These are phyloP conservation scores for Trichoderma cornu-damae DNA, from an alignment of 2,329 filamentous ascomycete species.

Conservation along the genomic window DNA sequence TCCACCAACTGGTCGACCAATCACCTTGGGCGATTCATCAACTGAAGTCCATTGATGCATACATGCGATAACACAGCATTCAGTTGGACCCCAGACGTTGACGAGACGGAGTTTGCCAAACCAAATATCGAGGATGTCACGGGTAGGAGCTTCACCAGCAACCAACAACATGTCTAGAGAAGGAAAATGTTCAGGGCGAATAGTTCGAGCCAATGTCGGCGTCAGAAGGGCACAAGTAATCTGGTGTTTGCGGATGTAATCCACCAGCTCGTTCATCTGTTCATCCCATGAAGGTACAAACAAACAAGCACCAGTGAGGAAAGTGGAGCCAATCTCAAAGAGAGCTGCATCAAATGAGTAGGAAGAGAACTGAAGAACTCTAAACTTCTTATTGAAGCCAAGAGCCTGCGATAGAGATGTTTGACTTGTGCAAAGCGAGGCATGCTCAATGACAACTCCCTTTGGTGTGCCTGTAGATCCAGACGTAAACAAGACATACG, in stretches of 20 bases:
- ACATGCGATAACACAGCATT: not conserved
- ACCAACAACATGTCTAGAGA: slow-evolving; percentile 40
- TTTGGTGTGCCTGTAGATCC: slow-evolving; percentile 55
- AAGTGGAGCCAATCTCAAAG: not conserved
- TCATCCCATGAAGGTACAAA: slow-evolving; percentile 10
- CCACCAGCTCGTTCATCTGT: slow-evolving; percentile 1
- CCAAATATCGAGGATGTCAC: slow-evolving; percentile 14
- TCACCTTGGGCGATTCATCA: not conserved
- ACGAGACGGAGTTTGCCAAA: not conserved
- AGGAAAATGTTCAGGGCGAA: slow-evolving; percentile 39
- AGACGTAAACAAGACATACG: slow-evolving; percentile 55
- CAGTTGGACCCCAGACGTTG: slow-evolving; percentile 12
- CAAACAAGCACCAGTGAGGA: slow-evolving; percentile 9
- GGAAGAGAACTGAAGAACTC: slow-evolving; percentile 14
- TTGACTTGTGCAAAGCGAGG: slow-evolving; percentile 8
- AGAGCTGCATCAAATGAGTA: slow-evolving; percentile 7
- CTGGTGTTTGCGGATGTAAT: not conserved
- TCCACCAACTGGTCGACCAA: slow-evolving; percentile 12
- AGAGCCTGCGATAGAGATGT: slow-evolving; percentile 1
- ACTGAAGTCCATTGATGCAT: not conserved
- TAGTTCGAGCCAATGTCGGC: slow-evolving; percentile 24
- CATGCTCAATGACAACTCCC: slow-evolving; percentile 42
- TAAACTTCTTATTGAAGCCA: not conserved
- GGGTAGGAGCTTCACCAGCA: slow-evolving; percentile 23
- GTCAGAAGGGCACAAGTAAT: not conserved